These are phyloP conservation scores for Vigna radiata DNA, from an alignment of 306 rosid genomes.

Conservation along the genomic window DNA sequence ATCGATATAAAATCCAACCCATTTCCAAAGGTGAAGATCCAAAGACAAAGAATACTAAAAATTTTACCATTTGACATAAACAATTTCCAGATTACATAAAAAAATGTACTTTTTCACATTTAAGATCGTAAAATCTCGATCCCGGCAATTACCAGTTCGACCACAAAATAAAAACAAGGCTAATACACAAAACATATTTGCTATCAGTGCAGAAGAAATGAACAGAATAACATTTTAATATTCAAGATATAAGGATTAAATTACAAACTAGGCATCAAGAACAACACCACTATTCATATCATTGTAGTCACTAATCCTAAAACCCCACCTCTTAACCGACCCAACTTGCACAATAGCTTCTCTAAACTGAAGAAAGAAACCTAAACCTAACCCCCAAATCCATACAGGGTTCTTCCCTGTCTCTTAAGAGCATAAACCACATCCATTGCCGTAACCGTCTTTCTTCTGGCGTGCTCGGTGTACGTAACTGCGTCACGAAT, in stretches of 20 bases:
- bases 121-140: too few relatives aligned
- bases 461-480: slow-evolving; percentile 77
- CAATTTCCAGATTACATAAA: too few relatives aligned
- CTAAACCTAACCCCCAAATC: slow-evolving; percentile 71
- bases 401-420: slow-evolving; percentile 77
- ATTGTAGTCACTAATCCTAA: background rate
- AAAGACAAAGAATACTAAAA: too few relatives aligned
- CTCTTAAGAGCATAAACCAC: slow-evolving; percentile 77
- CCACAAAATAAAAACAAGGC: too few relatives aligned
- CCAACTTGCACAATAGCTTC: background rate
- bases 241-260: slow-evolving; percentile 12
- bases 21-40: too few relatives aligned
- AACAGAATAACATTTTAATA: background rate
- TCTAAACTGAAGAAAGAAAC: background rate
- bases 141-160: too few relatives aligned
- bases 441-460: slow-evolving; percentile 83
- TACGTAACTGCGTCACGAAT: slow-evolving; percentile 81
- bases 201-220: too few relatives aligned
- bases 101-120: too few relatives aligned
- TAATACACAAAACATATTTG: too few relatives aligned
- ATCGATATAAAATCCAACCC: too few relatives aligned
- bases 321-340: background rate
- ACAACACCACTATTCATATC: background rate
- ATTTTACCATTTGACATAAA: too few relatives aligned
- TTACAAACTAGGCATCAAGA: background rate